phyloP scores from a whole-genome alignment of 257 asterid species.

The Rehmannia glutinosa region DNA sequence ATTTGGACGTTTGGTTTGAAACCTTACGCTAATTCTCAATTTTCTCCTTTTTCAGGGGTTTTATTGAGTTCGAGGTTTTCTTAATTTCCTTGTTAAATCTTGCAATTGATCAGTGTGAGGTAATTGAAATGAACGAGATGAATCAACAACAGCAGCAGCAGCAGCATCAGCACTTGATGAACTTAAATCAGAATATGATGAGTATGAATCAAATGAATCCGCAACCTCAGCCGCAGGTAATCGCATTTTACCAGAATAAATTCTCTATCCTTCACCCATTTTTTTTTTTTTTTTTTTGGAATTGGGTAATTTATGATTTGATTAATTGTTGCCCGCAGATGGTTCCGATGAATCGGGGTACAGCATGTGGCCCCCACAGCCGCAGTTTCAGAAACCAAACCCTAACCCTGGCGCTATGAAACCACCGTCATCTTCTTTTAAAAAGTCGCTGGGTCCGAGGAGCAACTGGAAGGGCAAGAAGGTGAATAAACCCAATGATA shows the following conservation, averaged over 20 bases:
- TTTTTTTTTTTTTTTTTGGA: not conserved
- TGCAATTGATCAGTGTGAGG: not conserved
- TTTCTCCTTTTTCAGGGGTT: not conserved
- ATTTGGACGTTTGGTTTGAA: not conserved
- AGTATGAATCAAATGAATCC: conserved; percentile 30
- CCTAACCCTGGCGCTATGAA: conserved; percentile 27
- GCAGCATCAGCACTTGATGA: conserved; percentile 32
- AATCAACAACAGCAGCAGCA: conserved; percentile 33
- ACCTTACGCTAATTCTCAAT: not conserved
- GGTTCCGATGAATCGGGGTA: conserved; percentile 51
- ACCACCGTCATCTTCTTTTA: conserved; percentile 27
- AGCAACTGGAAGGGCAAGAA: conserved; percentile 72
- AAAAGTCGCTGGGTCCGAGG: conserved; percentile 50
- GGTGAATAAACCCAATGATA: conserved; percentile 29
- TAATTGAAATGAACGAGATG: conserved; percentile 51
- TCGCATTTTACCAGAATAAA: not conserved
- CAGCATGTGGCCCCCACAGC: conserved; percentile 54
- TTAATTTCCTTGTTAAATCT: not conserved
- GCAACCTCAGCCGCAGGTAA: conserved; percentile 47
- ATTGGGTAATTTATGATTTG: not conserved
- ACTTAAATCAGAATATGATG: conserved; percentile 33
- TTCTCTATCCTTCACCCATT: not conserved
- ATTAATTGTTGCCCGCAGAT: conserved; percentile 24
- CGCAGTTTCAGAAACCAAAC: conserved; percentile 38
- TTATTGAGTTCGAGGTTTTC: not conserved